Base-by-base conservation (phyloP, 2,329 filamentous ascomycete species). In the Xylariaceae sp. region DNA sequence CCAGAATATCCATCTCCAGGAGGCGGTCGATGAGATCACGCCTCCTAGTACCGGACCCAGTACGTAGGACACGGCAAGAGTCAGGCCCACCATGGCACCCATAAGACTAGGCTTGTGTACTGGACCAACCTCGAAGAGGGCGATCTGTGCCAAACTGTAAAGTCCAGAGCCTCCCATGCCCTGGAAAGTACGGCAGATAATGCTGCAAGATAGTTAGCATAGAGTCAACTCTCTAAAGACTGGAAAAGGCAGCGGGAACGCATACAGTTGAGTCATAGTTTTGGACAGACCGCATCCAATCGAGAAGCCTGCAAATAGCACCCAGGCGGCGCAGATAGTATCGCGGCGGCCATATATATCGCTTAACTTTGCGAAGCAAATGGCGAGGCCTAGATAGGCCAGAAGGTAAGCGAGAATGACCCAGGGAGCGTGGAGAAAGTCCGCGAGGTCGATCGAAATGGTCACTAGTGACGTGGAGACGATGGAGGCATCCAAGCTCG, bases 1-100 rank as follows among this genome's bases (percentile, higher is more conserved):
- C 66, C 80, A 79, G 65, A 85, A 85, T 40, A 85, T 73, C 72
- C 80, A 82, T 49, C 78, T 73, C 82, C 82, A 85, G 43, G 72
- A 74, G 19, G 75, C 74, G 1, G 73, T 68, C n/a, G 77, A 72
- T 1, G 79, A 76, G 27, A 85, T 78, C 2, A 75, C 70, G 1
- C 81, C 82, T 3, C 81, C 82, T 3, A 85, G 67, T 2, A 85
- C 66, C 1, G 82, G 80, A 0, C 82, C 82, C 1, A 85, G 70
- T 3, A 85, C 74, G 59, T 83, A 83, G 0, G 81, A 78, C 9
- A 80, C 68, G 1, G 80, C 79, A 4, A 84, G 73, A 2, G 80
- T 83, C 35, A 77, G 72, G 5, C 80, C 80, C 11, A 83, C 72
- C 62, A 81, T 70, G 30, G 77, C 78, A 2, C 80, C 79, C 42